Evolutionary conservation across 768 basidiomycete genomes (phyloP), one percentile per base, ranked within the genome.

Genomic region (Trametes punicea): DNA sequence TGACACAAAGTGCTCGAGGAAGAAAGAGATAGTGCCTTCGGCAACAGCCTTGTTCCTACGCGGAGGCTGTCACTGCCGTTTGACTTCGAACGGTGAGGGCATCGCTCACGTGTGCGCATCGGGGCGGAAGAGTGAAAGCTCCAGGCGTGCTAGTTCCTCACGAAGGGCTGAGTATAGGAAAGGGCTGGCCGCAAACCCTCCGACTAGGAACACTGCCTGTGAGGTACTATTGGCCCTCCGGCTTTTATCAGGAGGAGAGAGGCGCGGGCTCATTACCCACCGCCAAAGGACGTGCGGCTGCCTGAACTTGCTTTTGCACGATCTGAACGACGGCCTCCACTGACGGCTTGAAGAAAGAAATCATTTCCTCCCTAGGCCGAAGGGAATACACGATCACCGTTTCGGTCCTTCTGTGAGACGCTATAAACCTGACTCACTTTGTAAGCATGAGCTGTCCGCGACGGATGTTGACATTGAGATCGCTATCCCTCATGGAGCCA

Each of bases 131-230:
- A 91, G 82, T 6, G 75, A 77, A 45, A 90, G 75, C 23, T 74
- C 73, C 36, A 79, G 71, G 0, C 78, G 73, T 3, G 70, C 73
- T 11, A 90, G 77, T 20, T 81, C 79, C 58, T 83, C 81, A 72
- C 88, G 83, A 15, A 90, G 74, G 65, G 89, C 85, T 20, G 75
- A 65, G 67, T 87, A 89, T 23, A 90, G 73, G 86, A 87, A 90
- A 0, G 87, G 85, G 57, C 83, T 88, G 0, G 88, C 87, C 1
- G 89, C 89, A 61, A 88, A 91, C 44, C 89, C 89, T 63, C 89
- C 88, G 13, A 91, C 89, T 18, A 91, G 71, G 73, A 88, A 90
- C 4, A 90, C 81, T 15, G 84, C 86, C 86, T 89, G 25, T 9
- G 7, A 56, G 8, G 8, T n/a, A n/a, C n/a, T n/a, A n/a, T n/a